phyloP scores from a whole-genome alignment of 495 filamentous ascomycete species.

The Penicillium ochrochloron region DNA sequence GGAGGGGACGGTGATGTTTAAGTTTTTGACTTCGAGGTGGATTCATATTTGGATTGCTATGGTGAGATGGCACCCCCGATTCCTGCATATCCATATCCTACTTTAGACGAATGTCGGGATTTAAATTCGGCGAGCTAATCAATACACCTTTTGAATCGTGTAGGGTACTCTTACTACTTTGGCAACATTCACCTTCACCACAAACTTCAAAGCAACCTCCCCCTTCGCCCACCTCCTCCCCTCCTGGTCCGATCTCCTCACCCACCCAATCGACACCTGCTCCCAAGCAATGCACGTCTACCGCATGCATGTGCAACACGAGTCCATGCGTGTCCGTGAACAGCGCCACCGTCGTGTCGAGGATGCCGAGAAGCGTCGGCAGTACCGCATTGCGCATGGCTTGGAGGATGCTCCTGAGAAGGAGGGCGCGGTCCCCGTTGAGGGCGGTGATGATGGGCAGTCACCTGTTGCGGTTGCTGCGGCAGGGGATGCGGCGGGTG shows the following conservation, averaged over 20 bases:
- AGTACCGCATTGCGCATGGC: conserved; percentile 84
- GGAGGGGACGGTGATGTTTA: conserved; percentile 71
- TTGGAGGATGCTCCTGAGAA: conserved; percentile 56
- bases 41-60: conserved; percentile 81
- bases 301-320: conserved; percentile 69
- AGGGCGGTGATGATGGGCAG: conserved; percentile 22
- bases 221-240: conserved; percentile 77
- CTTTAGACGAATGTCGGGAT: not conserved
- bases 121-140: not conserved
- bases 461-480: conserved; percentile 34
- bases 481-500: conserved; percentile 12
- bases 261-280: conserved; percentile 65
- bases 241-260: conserved; percentile 58
- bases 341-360: conserved; percentile 68
- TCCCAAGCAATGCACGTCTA: conserved; percentile 65
- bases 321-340: conserved; percentile 64
- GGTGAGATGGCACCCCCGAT: conserved; percentile 47
- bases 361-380: conserved; percentile 76
- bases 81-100: not conserved
- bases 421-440: conserved; percentile 16
- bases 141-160: not conserved
- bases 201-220: conserved; percentile 71
- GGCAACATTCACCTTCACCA: conserved; percentile 66
- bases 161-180: conserved; percentile 71
- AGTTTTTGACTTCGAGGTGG: conserved; percentile 71